Conservation (phyloP, 225 moss, liverwort and hornwort genomes). For the Pleurozium schreberi region DNA sequence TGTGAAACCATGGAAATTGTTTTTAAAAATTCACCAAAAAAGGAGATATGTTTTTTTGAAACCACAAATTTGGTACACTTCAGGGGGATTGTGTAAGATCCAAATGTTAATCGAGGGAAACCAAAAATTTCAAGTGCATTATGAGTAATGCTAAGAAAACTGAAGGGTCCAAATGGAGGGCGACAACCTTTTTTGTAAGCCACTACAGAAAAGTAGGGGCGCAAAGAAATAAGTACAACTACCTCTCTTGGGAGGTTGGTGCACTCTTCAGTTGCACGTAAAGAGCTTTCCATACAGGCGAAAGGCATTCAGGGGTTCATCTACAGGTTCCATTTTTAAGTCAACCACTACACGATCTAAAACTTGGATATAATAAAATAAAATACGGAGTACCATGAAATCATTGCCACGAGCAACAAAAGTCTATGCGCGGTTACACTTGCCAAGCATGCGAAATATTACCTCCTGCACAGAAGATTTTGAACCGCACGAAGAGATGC, state of each 20-base stretch:
- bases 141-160: too few relatives aligned
- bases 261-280: background rate
- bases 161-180: too few relatives aligned
- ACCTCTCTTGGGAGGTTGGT: background rate
- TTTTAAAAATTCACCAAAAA: too few relatives aligned
- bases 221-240: background rate
- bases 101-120: too few relatives aligned
- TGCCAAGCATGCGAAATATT: constrained; percentile 4
- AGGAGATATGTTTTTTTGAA: too few relatives aligned
- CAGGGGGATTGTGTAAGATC: too few relatives aligned
- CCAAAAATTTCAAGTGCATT: too few relatives aligned
- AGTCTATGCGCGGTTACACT: background rate
- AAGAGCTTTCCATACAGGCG: background rate
- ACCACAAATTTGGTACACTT: too few relatives aligned
- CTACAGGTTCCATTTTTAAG: background rate
- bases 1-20: too few relatives aligned
- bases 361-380: background rate
- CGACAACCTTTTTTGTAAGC: too few relatives aligned
- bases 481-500: constrained; percentile 7
- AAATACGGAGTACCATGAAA: background rate
- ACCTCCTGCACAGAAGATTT: constrained; percentile 46
- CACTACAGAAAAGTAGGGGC: too few relatives aligned
- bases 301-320: background rate
- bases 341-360: background rate
- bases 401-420: background rate